phyloP scores from a whole-genome alignment of 1,139 yeast genomes.

The Candida sanyaensis region DNA sequence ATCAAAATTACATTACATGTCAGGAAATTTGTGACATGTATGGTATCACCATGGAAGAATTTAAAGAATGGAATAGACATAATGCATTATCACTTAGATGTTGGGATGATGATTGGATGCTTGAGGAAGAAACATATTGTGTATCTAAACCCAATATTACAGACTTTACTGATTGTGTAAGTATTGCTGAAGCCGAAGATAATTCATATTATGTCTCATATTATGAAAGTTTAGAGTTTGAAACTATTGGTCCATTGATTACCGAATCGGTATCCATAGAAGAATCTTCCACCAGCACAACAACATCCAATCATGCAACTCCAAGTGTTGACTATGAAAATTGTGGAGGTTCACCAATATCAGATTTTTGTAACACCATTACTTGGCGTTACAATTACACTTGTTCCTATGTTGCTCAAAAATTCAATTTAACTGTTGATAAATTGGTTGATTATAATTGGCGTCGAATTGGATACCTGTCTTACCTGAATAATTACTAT shows the following conservation, averaged over 20 bases:
- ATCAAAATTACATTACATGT: not conserved
- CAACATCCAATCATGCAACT: too few relatives aligned
- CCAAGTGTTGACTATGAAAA: not conserved
- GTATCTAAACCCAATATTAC: not conserved
- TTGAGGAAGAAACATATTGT: not conserved
- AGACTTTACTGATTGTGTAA: not conserved
- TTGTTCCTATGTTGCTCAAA: not conserved
- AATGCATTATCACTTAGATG: not conserved
- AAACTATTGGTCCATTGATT: not conserved
- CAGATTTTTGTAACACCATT: not conserved
- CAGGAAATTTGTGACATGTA: not conserved
- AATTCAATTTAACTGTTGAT: not conserved
- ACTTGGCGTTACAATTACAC: not conserved
- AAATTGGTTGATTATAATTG: not conserved
- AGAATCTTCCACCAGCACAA: too few relatives aligned
- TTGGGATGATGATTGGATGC: not conserved
- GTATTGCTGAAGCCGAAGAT: not conserved
- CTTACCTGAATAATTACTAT: not conserved
- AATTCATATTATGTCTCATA: not conserved
- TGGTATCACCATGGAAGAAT: not conserved
- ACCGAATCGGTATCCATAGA: too few relatives aligned
- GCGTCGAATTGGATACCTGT: not conserved
- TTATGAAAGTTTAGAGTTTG: not conserved
- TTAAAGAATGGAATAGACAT: not conserved
- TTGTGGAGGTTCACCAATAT: not conserved